These are phyloP conservation scores for Sugiyamaella japonica DNA, from an alignment of 1,139 yeast species.

Conservation along the genomic window DNA sequence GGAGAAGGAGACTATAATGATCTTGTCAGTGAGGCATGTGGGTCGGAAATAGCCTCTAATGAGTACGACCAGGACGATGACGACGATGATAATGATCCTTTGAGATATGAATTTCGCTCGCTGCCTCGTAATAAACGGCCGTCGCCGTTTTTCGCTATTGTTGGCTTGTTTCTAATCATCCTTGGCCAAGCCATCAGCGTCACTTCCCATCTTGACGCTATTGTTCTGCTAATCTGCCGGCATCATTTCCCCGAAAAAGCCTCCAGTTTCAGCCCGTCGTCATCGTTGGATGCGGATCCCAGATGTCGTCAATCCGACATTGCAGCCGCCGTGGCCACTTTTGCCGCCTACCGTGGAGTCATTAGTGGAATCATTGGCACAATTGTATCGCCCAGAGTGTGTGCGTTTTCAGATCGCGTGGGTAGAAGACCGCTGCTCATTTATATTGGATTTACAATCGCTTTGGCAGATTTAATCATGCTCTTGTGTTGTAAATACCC, in stretches of 20 bases:
- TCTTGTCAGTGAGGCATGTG: slow-evolving; percentile 13
- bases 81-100: slow-evolving; percentile 8
- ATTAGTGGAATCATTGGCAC: slow-evolving; percentile 28
- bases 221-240: slow-evolving; percentile 20
- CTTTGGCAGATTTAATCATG: slow-evolving; percentile 25
- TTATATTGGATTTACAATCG: slow-evolving; percentile 35
- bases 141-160: slow-evolving; percentile 17
- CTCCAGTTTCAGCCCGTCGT: not conserved
- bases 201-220: slow-evolving; percentile 23
- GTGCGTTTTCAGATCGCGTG: slow-evolving; percentile 58
- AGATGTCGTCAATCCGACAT: slow-evolving; percentile 28
- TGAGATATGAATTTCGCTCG: slow-evolving; percentile 17
- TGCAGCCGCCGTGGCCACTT: slow-evolving; percentile 30
- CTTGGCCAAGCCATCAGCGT: slow-evolving; percentile 18
- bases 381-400: slow-evolving; percentile 43
- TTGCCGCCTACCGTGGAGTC: slow-evolving; percentile 29
- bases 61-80: slow-evolving; percentile 12
- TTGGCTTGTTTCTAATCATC: slow-evolving; percentile 8
- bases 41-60: slow-evolving; percentile 7
- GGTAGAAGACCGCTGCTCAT: slow-evolving; percentile 58
- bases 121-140: slow-evolving; percentile 20
- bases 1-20: slow-evolving; percentile 10
- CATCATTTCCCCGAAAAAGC: slow-evolving; percentile 21
- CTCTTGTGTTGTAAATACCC: slow-evolving; percentile 31
- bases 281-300: slow-evolving; percentile 24